A percentile compares a stretch with the other conserved stretches of the same genome.
These are phyloP conservation scores for Apiotrichum brassicae DNA, from an alignment of 1,284 basidiomycete genomes.

Conservation along the genomic window DNA sequence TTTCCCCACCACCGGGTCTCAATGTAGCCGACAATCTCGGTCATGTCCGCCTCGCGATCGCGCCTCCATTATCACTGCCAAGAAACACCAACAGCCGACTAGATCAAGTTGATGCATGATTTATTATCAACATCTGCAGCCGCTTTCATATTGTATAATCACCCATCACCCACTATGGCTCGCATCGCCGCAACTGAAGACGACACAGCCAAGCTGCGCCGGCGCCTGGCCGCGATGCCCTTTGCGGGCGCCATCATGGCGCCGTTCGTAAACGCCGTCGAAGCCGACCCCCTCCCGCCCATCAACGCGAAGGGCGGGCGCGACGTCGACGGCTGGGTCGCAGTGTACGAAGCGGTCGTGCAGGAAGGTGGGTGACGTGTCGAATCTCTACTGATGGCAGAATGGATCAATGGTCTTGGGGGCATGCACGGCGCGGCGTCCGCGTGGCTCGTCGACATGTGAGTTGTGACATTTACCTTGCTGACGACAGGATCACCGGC, in stretches of 20 bases:
- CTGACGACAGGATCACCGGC: slow-evolving; percentile 1
- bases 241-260: slow-evolving; percentile 5
- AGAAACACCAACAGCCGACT: too few species aligned
- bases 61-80: too few species aligned
- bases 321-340: slow-evolving; percentile 5
- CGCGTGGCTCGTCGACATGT: slow-evolving; percentile 35
- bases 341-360: slow-evolving; percentile 3
- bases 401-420: slow-evolving; percentile 27
- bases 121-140: too few species aligned
- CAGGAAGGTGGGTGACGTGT: slow-evolving; percentile 8
- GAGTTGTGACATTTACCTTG: slow-evolving; percentile 2
- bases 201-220: slow-evolving; percentile 1
- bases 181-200: slow-evolving; percentile 4
- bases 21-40: too few species aligned
- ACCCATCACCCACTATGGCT: neutral
- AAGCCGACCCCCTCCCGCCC: slow-evolving; percentile 2
- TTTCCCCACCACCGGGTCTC: too few species aligned
- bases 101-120: neutral
- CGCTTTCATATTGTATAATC: too few species aligned
- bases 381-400: slow-evolving; percentile 8
- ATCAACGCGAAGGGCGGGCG: slow-evolving; percentile 3
- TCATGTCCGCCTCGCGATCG: too few species aligned
- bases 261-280: neutral
- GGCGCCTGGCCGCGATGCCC: slow-evolving; percentile 5
- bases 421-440: slow-evolving; percentile 32